Conservation (phyloP, 1,139 yeast species). For the Hanseniaspora gamundiae region DNA sequence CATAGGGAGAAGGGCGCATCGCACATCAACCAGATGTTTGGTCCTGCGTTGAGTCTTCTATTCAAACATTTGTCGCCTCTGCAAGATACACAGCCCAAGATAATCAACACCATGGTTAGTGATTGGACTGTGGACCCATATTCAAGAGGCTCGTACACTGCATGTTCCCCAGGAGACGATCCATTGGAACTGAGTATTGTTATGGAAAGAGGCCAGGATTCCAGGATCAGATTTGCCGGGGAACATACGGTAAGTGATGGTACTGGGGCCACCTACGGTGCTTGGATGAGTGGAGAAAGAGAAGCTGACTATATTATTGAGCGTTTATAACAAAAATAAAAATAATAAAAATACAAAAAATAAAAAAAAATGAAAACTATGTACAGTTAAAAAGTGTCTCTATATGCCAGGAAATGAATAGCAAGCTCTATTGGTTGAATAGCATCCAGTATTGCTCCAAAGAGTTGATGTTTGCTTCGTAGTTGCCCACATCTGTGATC, state of each 20-base stretch:
- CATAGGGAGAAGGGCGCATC: conserved; percentile 21
- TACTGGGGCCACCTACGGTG: conserved; percentile 78
- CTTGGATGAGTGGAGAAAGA: conserved; percentile 57
- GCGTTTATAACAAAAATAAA: neutral
- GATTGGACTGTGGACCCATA: conserved; percentile 64
- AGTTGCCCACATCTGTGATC: neutral
- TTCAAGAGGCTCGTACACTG: conserved; percentile 66
- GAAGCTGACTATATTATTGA: conserved; percentile 39
- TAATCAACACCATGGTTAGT: conserved; percentile 42
- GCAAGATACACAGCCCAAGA: conserved; percentile 27
- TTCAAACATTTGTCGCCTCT: neutral
- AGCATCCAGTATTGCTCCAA: neutral
- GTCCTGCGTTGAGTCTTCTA: neutral
- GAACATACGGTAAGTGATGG: conserved; percentile 72
- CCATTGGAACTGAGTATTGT: conserved; percentile 46
- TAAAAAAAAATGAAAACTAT: neutral
- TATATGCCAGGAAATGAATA: too few relatives aligned
- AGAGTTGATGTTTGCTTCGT: neutral
- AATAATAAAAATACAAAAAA: neutral
- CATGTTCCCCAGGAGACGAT: conserved; percentile 54
- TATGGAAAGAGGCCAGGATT: conserved; percentile 44
- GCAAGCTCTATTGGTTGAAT: neutral
- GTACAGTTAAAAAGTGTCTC: neutral
- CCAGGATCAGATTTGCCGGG: conserved; percentile 63
- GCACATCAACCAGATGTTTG: neutral